Evolutionary conservation across 768 basidiomycete genomes (phyloP), one percentile per base, ranked within the genome.

Genomic region (Aureoboletus auriporus): DNA sequence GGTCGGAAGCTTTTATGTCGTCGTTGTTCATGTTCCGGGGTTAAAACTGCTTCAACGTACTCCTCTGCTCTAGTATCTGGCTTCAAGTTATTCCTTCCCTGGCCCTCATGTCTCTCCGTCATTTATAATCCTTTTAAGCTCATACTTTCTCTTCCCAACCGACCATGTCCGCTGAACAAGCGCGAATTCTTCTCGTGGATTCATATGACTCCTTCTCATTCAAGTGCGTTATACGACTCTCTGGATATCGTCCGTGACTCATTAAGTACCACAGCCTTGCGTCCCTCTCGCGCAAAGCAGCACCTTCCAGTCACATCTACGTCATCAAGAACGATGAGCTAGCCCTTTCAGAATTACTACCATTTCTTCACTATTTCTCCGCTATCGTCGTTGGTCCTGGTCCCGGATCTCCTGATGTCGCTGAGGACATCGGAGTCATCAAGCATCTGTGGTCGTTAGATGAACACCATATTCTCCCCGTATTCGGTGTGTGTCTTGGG

Each of bases 201-300:
- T 91, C 89, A 0, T 89, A 91, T 55, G 89, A 91, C 65, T 90
- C 89, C 2, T 92, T 91, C 66, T 87, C 89, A 14, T 78, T 79
- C 78, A 92, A 91, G 89, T 89, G 47, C 49, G 84, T 74, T n/a
- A 2, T 36, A 30, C 7, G 33, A 14, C 12, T 17, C 20, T 23
- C 50, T 36, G 26, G 11, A 13, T 11, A 51, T 28, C 27, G 42
- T 28, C 39, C 20, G 20, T 23, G 20, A 4, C 4, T 23, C 4
- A 23, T 23, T 30, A 27, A 42, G 46, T 42, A 46, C n/a, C 51
- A 20, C 48, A 91, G 89, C 60, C 79, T 92, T 47, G 88, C 87
- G 42, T 77, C 86, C 8, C 69, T 90, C 23, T 84, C 81, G 67
- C 77, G 79, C 40, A 71, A 69, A 50, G 74, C 83, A 29, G 83